A percentile compares a stretch with the other conserved stretches of the same genome.
Evolutionary conservation across 2,329 filamentous ascomycete genomes (phyloP).

Genomic region (Fusarium caatingaense): DNA sequence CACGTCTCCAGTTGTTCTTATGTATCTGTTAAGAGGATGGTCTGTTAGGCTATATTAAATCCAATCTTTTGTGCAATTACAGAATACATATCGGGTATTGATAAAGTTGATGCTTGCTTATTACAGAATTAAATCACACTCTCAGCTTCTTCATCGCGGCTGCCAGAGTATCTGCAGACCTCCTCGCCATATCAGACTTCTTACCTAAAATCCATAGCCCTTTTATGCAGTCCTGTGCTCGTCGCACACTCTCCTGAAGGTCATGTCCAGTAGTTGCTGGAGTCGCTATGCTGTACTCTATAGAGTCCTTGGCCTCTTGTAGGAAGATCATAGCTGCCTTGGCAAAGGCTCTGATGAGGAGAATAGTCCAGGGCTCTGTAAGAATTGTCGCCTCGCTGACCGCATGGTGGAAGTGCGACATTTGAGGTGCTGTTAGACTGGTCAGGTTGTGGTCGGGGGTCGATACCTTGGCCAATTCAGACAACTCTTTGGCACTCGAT

Average conservation of each 20-base stretch:
- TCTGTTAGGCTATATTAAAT: background rate
- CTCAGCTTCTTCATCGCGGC: conserved; percentile 25
- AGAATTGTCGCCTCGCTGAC: conserved; percentile 65
- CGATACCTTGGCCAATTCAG: conserved; percentile 60
- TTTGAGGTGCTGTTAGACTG: conserved; percentile 30
- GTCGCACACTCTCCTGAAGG: conserved; percentile 48
- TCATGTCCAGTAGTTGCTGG: conserved; percentile 36
- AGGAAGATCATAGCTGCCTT: conserved; percentile 57
- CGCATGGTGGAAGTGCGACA: conserved; percentile 62
- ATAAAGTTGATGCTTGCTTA: background rate
- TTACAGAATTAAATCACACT: background rate
- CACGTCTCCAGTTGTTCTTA: background rate
- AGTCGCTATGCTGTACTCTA: conserved; percentile 37
- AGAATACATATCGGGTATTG: background rate
- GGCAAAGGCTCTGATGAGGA: conserved; percentile 64
- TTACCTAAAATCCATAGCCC: conserved; percentile 65
- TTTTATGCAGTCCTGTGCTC: conserved; percentile 61
- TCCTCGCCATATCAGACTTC: conserved; percentile 62
- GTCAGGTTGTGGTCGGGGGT: conserved; percentile 46
- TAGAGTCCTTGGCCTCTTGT: conserved; percentile 44
- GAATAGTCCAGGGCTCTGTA: conserved; percentile 70
- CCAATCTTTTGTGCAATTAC: background rate
- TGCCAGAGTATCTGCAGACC: conserved; percentile 39
- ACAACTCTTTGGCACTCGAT: conserved; percentile 58
- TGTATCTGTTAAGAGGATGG: background rate